phyloP scores from a whole-genome alignment of 148 eudicot genomes.

The Chenopodium album region DNA sequence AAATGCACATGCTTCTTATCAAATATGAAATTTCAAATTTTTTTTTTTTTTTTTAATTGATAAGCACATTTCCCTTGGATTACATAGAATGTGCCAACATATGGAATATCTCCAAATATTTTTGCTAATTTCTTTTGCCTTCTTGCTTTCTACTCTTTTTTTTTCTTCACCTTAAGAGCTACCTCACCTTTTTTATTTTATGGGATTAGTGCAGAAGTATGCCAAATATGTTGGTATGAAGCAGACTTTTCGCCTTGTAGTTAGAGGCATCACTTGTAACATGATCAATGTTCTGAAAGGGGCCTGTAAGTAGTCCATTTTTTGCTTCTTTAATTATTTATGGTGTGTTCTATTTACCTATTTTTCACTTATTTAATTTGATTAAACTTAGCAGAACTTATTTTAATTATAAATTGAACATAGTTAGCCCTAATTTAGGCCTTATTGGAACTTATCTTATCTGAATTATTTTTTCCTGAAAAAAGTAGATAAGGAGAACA shows the following conservation, averaged over 20 bases:
- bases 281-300: constrained; percentile 81
- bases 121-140: neutral
- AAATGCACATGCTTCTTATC: neutral
- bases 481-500: no score
- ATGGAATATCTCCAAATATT: neutral
- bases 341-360: no score
- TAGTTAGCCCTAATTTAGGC: no score
- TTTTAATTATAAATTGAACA: no score
- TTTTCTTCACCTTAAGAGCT: neutral
- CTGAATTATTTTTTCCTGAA: no score
- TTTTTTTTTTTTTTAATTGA: neutral
- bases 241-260: constrained; percentile 89
- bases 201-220: constrained; percentile 57
- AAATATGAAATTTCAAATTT: neutral
- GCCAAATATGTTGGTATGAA: constrained; percentile 87
- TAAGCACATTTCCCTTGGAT: neutral
- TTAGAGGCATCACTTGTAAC: constrained; percentile 93
- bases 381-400: no score
- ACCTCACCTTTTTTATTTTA: constrained; percentile 20
- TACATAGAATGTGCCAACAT: neutral
- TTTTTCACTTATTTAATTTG: no score
- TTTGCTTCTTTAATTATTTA: neutral
- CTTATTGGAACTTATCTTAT: no score
- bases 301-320: constrained; percentile 49
- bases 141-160: neutral